Evolutionary conservation across 2,329 filamentous ascomycete genomes (phyloP), one percentile per base, ranked within the genome.

Genomic region (Furcasterigmium furcatum): DNA sequence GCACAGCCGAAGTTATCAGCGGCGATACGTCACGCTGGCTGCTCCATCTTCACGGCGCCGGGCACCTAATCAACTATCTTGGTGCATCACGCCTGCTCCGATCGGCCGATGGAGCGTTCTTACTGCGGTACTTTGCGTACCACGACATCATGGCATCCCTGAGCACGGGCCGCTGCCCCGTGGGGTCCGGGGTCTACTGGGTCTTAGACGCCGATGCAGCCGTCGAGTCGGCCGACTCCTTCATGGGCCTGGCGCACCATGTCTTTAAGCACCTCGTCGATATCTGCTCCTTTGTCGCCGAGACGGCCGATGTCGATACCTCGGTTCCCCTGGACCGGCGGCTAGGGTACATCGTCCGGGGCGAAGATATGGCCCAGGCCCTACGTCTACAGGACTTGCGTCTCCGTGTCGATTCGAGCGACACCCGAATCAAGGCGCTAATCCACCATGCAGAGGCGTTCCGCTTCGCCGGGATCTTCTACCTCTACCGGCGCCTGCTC

Each of bases 201-300:
- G 25, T 29, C n/a, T 14, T 12, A 10, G 39, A 41, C 19, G 29
- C 29, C 22, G 39, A 41, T 7, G 39, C 22, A n/a, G 29, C 25
- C 25, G 24, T 41, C 22, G n/a, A n/a, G 6, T 22, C 39, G 12
- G 22, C 39, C n/a, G 39, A 41, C 18, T 41, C 39, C 22, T 41
- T 41, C 39, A 41, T 41, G 39, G 39, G 39, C 22, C 39, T 41
- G 16, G 25, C 39, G 3, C 39, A 41, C 22, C 39, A 41, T n/a
- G 29, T 41, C 25, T 30, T 41, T n/a, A 10, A 18, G 20, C 24
- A 41, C 39, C 18, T 41, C 9, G 18, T 27, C 7, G 24, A 27
- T 9, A 41, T 41, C 10, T 41, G 39, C 22, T 12, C 20, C n/a
- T 29, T 41, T n/a, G 24, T 41, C 12, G 39, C 39, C n/a, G 39